These are phyloP conservation scores for Sarocladiaceae sp. DNA, from an alignment of 2,329 filamentous ascomycete genomes.

Conservation along the genomic window DNA sequence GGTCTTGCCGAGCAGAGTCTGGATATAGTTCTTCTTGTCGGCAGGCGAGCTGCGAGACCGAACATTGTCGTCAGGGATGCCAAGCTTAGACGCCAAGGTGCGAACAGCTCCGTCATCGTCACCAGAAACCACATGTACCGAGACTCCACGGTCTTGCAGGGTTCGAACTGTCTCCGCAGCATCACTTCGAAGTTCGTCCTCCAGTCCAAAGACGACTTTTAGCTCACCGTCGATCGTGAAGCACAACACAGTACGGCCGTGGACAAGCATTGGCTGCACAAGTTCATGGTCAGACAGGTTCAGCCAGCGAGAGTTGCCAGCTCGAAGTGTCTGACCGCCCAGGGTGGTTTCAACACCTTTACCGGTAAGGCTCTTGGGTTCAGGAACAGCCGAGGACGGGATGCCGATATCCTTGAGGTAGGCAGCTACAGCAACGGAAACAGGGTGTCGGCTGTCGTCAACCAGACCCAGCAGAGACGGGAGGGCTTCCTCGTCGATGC, in stretches of 20 bases:
- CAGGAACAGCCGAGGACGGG: constrained; percentile 16
- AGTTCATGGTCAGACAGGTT: constrained; percentile 20
- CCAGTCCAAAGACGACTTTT: constrained; percentile 36
- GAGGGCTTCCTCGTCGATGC: too few relatives aligned
- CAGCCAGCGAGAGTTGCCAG: constrained; percentile 47
- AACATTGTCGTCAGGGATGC: constrained; percentile 23
- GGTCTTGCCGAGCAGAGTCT: constrained; percentile 24
- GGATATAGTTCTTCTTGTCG: constrained; percentile 46
- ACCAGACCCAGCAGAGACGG: constrained; percentile 14
- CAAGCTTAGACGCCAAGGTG: constrained; percentile 32
- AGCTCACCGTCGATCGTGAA: constrained; percentile 32
- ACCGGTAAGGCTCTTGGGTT: constrained; percentile 34
- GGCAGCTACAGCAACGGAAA: constrained; percentile 40
- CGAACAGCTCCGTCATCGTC: constrained; percentile 46
- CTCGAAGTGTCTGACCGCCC: constrained; percentile 27
- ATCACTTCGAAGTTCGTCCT: constrained; percentile 40
- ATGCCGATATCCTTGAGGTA: constrained; percentile 26
- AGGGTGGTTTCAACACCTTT: constrained; percentile 36
- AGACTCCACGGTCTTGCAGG: constrained; percentile 32
- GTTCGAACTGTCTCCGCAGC: constrained; percentile 26
- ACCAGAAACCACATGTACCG: constrained; percentile 44
- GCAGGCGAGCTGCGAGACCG: constrained; percentile 28
- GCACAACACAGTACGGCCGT: constrained; percentile 40
- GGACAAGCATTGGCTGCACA: constrained; percentile 27
- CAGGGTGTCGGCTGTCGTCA: constrained; percentile 41